Evolutionary conservation across 306 rosid species (phyloP).

Genomic region (Canavalia gladiata): DNA sequence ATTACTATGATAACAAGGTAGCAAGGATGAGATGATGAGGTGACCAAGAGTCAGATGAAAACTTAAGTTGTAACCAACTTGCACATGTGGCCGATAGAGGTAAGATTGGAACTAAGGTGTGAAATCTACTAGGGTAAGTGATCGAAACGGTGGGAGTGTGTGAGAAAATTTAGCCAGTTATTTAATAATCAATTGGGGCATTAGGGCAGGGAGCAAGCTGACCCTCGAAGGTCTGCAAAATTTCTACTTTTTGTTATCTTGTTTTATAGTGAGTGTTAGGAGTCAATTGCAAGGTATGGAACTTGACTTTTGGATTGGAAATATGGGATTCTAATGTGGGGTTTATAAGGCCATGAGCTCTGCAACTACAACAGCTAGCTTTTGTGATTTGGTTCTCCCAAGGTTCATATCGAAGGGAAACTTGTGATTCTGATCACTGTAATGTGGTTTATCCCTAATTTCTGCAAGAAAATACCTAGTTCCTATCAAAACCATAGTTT

Average conservation of each 20-base stretch:
- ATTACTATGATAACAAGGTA: constrained; percentile 15
- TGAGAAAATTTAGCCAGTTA: neutral
- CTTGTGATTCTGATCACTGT: neutral
- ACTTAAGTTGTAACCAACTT: neutral
- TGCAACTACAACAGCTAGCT: no score
- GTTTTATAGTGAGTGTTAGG: neutral
- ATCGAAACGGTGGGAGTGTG: neutral
- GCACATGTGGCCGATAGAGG: neutral
- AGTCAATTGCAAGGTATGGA: no score
- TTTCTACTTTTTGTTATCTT: neutral
- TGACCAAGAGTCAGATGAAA: neutral
- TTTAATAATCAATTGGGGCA: neutral
- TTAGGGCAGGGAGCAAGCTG: neutral
- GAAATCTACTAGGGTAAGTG: neutral
- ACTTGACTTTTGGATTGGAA: no score
- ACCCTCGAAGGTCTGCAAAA: constrained; percentile 19
- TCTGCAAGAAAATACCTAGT: neutral
- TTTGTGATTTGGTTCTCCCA: no score
- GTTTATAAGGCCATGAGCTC: no score
- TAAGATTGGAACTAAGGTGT: constrained; percentile 2
- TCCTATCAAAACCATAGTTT: neutral
- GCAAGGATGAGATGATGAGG: neutral
- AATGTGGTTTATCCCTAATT: neutral
- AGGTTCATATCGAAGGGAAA: neutral
- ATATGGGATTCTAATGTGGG: no score